A percentile compares a stretch with the other conserved stretches of the same genome.
These are phyloP conservation scores for Ascomycota sp. DNA, from an alignment of 2,329 filamentous ascomycete species.

Conservation along the genomic window DNA sequence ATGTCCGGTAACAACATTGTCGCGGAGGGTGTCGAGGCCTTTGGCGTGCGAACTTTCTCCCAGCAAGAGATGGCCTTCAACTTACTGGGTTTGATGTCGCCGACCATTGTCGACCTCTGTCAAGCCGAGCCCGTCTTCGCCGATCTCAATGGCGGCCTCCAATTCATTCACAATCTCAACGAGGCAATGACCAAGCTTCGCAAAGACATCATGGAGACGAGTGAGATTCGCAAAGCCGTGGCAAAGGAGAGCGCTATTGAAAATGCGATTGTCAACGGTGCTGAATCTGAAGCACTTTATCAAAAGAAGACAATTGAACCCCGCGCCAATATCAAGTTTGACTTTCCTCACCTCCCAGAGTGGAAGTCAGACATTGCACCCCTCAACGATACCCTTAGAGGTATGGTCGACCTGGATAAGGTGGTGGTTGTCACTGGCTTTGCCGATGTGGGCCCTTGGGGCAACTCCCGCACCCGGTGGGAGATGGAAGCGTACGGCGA, in stretches of 20 bases:
- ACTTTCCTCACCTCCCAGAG: slow-evolving; percentile 74
- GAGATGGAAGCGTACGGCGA: slow-evolving; percentile 96
- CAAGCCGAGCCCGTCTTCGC: slow-evolving; percentile 90
- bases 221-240: slow-evolving; percentile 78
- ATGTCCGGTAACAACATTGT: slow-evolving; percentile 98
- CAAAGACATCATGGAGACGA: slow-evolving; percentile 85
- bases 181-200: slow-evolving; percentile 80
- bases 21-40: slow-evolving; percentile 86
- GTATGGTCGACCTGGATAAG: slow-evolving; percentile 96
- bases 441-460: slow-evolving; percentile 88
- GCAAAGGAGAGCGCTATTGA: slow-evolving; percentile 90
- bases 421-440: slow-evolving; percentile 96
- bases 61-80: slow-evolving; percentile 99
- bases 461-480: slow-evolving; percentile 93
- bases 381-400: slow-evolving; percentile 70
- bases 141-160: slow-evolving; percentile 88
- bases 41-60: slow-evolving; percentile 92
- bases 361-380: slow-evolving; percentile 83
- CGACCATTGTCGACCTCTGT: slow-evolving; percentile 81
- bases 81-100: slow-evolving; percentile 83
- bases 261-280: slow-evolving; percentile 91
- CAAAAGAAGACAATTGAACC: slow-evolving; percentile 86
- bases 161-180: slow-evolving; percentile 92
- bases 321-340: slow-evolving; percentile 92
- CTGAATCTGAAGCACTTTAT: slow-evolving; percentile 76